These are phyloP conservation scores for Boletellus sp. DNA, from an alignment of 1,284 basidiomycete genomes.

Conservation along the genomic window DNA sequence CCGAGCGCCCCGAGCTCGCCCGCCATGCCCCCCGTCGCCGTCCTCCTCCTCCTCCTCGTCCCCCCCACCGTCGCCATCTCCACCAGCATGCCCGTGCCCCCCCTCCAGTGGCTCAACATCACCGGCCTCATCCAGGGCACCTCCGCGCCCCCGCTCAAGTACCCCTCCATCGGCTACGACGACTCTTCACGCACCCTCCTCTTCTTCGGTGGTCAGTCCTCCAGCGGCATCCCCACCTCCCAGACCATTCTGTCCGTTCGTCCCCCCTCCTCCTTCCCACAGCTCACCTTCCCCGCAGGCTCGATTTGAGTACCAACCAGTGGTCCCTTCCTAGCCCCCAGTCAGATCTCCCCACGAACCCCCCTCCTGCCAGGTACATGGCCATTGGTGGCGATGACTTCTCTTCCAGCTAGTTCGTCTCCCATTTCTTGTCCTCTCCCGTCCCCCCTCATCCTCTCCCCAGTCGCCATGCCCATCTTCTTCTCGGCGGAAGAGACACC, in stretches of 20 bases:
- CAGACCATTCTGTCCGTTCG: slow-evolving; percentile 59
- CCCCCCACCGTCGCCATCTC: slow-evolving; percentile 16
- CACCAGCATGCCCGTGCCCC: slow-evolving; percentile 42
- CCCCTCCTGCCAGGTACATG: slow-evolving; percentile 61
- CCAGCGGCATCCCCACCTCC: slow-evolving; percentile 57
- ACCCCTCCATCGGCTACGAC: slow-evolving; percentile 68
- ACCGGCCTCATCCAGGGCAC: slow-evolving; percentile 51
- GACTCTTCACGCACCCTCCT: slow-evolving; percentile 53
- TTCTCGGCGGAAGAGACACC: slow-evolving; percentile 64
- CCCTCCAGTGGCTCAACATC: slow-evolving; percentile 74
- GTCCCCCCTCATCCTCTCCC: slow-evolving; percentile 9
- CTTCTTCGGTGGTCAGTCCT: slow-evolving; percentile 73
- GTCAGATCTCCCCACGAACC: slow-evolving; percentile 36
- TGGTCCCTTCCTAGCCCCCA: slow-evolving; percentile 62
- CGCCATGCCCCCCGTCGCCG: background rate
- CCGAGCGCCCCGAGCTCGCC: slow-evolving; percentile 16
- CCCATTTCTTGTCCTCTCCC: background rate
- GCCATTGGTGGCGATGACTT: slow-evolving; percentile 63
- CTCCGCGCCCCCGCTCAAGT: slow-evolving; percentile 60
- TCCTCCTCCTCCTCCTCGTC: background rate
- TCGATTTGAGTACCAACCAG: slow-evolving; percentile 50
- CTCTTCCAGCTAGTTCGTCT: slow-evolving; percentile 73
- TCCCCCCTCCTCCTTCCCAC: background rate
- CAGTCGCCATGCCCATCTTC: slow-evolving; percentile 66
- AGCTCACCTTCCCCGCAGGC: slow-evolving; percentile 11